These are phyloP conservation scores for Arthrinium puccinioides DNA, from an alignment of 2,329 filamentous ascomycete genomes.

Conservation along the genomic window DNA sequence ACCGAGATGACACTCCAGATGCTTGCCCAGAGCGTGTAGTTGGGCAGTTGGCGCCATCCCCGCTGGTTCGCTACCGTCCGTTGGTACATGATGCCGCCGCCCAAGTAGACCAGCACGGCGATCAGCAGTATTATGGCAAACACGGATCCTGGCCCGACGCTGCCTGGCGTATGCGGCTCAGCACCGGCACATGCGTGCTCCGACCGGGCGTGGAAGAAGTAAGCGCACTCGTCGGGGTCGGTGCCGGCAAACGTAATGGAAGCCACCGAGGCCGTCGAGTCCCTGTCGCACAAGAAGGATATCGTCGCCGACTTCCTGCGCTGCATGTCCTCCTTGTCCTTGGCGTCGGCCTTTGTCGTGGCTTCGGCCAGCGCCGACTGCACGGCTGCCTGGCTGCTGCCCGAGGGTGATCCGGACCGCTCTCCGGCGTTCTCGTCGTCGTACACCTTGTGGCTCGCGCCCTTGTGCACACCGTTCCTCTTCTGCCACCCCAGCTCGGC, in stretches of 20 bases:
- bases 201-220: constrained; percentile 90
- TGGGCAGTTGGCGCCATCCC: constrained; percentile 91
- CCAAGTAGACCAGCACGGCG: constrained; percentile 78
- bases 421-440: constrained; percentile 23
- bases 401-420: constrained; percentile 2
- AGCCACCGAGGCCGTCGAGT: constrained; percentile 61
- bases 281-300: constrained; percentile 86
- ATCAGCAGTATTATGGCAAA: constrained; percentile 79
- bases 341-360: constrained; percentile 15
- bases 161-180: constrained; percentile 64
- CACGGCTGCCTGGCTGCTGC: not conserved
- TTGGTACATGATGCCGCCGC: constrained; percentile 93
- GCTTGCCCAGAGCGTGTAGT: constrained; percentile 87
- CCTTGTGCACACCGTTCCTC: constrained; percentile 25
- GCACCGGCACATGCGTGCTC: constrained; percentile 67
- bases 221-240: constrained; percentile 84
- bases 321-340: constrained; percentile 26
- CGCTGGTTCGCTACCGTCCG: constrained; percentile 88
- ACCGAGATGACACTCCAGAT: constrained; percentile 81
- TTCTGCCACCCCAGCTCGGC: constrained; percentile 14
- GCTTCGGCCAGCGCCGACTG: constrained; percentile 10
- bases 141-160: constrained; percentile 64
- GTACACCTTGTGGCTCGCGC: constrained; percentile 22
- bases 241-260: constrained; percentile 75
- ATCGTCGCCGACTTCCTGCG: constrained; percentile 76